Percentiles rank a stretch among this genome's conserved stretches.
These are phyloP conservation scores for Chaetomidium leptoderma DNA, from an alignment of 495 filamentous ascomycete species.

Conservation along the genomic window DNA sequence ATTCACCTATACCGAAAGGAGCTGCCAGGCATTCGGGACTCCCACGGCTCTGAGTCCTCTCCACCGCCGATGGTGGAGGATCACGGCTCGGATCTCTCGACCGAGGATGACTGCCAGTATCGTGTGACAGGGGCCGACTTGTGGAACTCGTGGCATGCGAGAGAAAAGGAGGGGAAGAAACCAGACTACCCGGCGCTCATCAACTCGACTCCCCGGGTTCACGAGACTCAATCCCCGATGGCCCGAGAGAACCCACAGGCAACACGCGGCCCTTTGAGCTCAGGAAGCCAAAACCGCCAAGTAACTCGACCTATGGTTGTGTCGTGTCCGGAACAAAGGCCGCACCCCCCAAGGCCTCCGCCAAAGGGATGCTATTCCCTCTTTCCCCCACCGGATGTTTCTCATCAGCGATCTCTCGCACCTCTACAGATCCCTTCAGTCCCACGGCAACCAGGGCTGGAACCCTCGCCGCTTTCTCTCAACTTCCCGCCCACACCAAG, in stretches of 20 bases:
- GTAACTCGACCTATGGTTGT: slow-evolving; percentile 4
- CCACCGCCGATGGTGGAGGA: slow-evolving; percentile 31
- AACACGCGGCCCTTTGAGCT: not conserved
- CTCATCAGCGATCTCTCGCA: not conserved
- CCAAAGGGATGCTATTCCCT: slow-evolving; percentile 25
- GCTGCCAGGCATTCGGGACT: slow-evolving; percentile 15
- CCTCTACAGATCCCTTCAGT: slow-evolving; percentile 6
- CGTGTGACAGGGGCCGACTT: slow-evolving; percentile 14
- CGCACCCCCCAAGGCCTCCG: slow-evolving; percentile 13
- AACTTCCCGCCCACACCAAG: not conserved
- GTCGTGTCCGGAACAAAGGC: slow-evolving; percentile 8
- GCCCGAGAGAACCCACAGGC: not conserved
- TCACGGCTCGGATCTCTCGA: slow-evolving; percentile 28
- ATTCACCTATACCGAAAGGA: slow-evolving; percentile 4
- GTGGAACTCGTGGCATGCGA: slow-evolving; percentile 28
- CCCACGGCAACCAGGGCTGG: slow-evolving; percentile 2
- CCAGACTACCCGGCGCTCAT: slow-evolving; percentile 17
- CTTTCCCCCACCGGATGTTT: slow-evolving; percentile 19
- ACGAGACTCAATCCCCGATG: not conserved
- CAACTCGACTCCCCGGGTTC: slow-evolving; percentile 4
- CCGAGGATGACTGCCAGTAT: slow-evolving; percentile 30
- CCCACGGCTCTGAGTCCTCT: slow-evolving; percentile 26
- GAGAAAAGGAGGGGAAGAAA: not conserved
- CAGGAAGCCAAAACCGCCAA: not conserved
- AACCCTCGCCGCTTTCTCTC: slow-evolving; percentile 3